Base-by-base conservation (phyloP, 2,329 filamentous ascomycete species). In the Helotiales sp. region DNA sequence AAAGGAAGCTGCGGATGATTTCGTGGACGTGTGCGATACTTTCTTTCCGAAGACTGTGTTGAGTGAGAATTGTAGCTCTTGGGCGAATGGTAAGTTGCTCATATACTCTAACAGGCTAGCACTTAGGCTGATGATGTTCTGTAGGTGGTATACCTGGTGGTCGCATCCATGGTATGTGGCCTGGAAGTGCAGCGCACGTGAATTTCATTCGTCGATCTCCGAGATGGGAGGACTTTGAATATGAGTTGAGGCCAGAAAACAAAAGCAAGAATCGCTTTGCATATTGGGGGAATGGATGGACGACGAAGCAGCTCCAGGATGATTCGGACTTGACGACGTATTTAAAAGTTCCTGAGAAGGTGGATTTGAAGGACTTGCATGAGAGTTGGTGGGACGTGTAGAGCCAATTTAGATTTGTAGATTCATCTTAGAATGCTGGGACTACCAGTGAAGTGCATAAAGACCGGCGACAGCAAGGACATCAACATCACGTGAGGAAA, bases 261-360 rank as follows among this genome's bases (percentile, higher is more conserved):
- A 72, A 64, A 69, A 71, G 30, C 30, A 63, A 63, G 22, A 68
- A 69, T 58, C 55, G 83, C 6, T 69, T 88, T 62, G 74, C 78
- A 2, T 90, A 86, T 66, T 83, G 90, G 64, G 88, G 88, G 0
- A 88, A 87, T 67, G 88, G 88, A 0, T 84, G 81, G 73, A 89
- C 86, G 2, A 75, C 66, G 54, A 81, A 81, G 60, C 88, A 91
- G 70, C 53, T 48, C 9, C 57, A 83, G 34, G 73, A 76, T 4
- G 74, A 74, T n/a, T 74, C 76, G 3, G 86, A 90, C 64, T 75
- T 89, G 68, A 88, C 85, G 12, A 74, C 79, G 10, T 89, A 90
- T 76, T 70, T 91, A 55, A 81, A 75, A 62, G 65, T 79, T 27
- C 38, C 38, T 2, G 81, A 81, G 0, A 77, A 77, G 33, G 76